Evolutionary conservation across 2,329 filamentous ascomycete species (phyloP), one percentile per base, ranked within the genome.

Genomic region (Penicillium decumbens): DNA sequence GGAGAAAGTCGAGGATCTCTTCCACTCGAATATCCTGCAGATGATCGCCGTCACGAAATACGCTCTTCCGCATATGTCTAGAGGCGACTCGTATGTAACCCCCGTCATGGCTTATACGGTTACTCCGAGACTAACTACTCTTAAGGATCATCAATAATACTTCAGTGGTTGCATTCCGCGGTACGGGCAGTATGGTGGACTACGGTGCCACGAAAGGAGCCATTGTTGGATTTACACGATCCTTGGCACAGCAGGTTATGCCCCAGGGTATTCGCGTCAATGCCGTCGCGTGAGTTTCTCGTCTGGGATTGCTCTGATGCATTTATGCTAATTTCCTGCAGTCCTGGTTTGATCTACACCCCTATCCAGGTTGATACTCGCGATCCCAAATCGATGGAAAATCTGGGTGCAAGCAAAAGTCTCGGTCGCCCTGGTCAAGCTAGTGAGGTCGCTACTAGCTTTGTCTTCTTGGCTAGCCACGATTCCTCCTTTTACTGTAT

Each of bases 11-110:
- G 76, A 81, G 54, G 77, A 75, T 56, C 78, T 76, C 0, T 84
- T 83, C 70, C 74, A 74, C 38, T 76, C 72, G 53, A 83, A 83
- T 50, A 77, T 82, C 35, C 59, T 81, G 7, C 74, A 77, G 49
- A 81, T 82, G 71, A 80, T 83, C 58, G 78, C 79, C 10, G 69
- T 82, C 52, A 77, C 77, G 6, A 83, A 82, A 60, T 81, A 75
- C 52, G 72, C 79, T 0, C 62, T 83, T 4, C 74, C 75, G 4
- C 75, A 81, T 55, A 79, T 83, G 78, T 71, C 74, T 49, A 72
- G 67, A 43, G 77, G 78, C 3, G 68, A 69, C 40, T 73, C 71
- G 74, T 75, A 55, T 56, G 73, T 10, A 5, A 18, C 67, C n/a
- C 0, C 38, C 13, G 4, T 18, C 15, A 23, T 12, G 2, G 2